Percentiles rank a stretch among this genome's conserved stretches.
Conservation (phyloP, 2,329 filamentous ascomycete genomes). For the Leptographium wingfieldii region DNA sequence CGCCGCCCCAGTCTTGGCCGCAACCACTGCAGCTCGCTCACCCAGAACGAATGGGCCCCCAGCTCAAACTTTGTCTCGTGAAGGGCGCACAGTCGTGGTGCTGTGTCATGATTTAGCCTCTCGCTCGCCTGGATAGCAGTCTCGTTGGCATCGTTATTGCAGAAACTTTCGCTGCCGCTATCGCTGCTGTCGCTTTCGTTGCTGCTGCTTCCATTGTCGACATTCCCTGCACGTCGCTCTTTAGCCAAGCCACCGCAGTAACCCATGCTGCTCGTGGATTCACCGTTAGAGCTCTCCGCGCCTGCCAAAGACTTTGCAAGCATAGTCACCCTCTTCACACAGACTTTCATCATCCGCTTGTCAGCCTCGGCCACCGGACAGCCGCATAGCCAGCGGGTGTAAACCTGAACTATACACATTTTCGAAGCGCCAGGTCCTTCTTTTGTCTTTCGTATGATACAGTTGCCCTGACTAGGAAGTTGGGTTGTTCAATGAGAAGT, state of each 20-base stretch:
- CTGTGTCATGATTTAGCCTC: not conserved
- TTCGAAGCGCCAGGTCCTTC: not conserved
- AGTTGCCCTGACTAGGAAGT: not conserved
- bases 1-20: not conserved
- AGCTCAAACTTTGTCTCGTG: slow-evolving; percentile 6
- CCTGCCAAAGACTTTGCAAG: not conserved
- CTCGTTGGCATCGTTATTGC: not conserved
- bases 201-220: not conserved
- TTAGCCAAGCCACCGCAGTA: not conserved
- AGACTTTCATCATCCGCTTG: not conserved
- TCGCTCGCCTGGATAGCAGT: not conserved
- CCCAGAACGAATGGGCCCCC: slow-evolving; percentile 2
- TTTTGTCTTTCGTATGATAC: not conserved
- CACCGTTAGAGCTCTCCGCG: not conserved
- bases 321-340: not conserved
- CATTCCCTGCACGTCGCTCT: too few species aligned
- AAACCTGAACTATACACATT: slow-evolving; percentile 5
- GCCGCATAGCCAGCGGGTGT: slow-evolving; percentile 5
- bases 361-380: not conserved
- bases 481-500: not conserved
- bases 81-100: slow-evolving; percentile 5
- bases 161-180: not conserved
- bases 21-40: slow-evolving; percentile 10
- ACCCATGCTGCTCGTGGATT: too few species aligned
- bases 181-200: not conserved